These are phyloP conservation scores for Magnusiomyces tetraspermus DNA, from an alignment of 1,139 yeast species.

Conservation along the genomic window DNA sequence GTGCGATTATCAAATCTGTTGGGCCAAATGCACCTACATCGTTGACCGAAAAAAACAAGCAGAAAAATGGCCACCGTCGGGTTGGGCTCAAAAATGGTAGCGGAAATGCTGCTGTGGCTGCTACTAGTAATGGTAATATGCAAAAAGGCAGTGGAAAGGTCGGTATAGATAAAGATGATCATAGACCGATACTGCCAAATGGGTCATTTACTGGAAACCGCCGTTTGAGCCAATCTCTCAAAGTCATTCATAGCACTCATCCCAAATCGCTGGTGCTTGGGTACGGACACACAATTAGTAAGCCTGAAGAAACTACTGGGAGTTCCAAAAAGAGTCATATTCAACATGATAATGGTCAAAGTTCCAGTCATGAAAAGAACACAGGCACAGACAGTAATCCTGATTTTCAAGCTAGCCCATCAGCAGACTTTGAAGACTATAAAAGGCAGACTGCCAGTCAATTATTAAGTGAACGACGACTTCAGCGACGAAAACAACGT, in stretches of 20 bases:
- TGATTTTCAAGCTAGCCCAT: background rate
- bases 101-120: no score
- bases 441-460: constrained; percentile 32
- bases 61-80: background rate
- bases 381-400: background rate
- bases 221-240: background rate
- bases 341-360: no score
- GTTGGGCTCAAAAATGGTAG: no score
- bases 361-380: no score
- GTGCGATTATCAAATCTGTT: constrained; percentile 10
- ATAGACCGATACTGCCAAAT: background rate
- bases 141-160: background rate
- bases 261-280: background rate
- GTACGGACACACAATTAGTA: no score
- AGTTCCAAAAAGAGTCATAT: no score
- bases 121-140: no score
- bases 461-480: constrained; percentile 27
- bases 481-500: constrained; percentile 17
- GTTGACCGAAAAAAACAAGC: background rate
- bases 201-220: background rate
- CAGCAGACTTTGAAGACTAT: constrained; percentile 35
- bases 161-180: background rate
- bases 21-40: background rate
- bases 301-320: no score
- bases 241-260: background rate